Percentiles rank a stretch among this genome's conserved stretches.
Evolutionary conservation across 345 rosid genomes (phyloP).

Genomic region (Noccaea bulbosa): DNA sequence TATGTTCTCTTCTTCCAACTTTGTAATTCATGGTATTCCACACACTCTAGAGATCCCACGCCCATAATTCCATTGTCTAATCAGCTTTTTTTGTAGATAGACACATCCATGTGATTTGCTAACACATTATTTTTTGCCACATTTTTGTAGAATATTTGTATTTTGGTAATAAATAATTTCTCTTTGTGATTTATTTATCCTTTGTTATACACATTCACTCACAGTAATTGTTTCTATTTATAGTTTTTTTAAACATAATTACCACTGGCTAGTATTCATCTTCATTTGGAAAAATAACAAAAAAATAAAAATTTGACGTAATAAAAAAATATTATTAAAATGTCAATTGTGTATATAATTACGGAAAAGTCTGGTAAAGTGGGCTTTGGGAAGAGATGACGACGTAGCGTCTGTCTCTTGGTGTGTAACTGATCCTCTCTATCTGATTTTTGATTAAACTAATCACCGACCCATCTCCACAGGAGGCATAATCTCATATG

Average conservation of each 20-base stretch:
- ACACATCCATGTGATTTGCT: conserved; percentile 5
- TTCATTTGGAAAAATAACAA: background rate
- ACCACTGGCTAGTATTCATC: background rate
- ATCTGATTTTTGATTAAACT: conserved; percentile 27
- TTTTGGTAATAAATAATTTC: background rate
- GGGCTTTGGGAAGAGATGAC: conserved; percentile 21
- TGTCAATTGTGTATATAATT: too few species aligned
- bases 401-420: conserved; percentile 36
- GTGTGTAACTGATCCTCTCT: conserved; percentile 34
- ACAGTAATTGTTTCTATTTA: background rate
- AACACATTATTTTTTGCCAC: background rate
- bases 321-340: too few species aligned
- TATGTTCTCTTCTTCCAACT: conserved; percentile 51
- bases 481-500: too few species aligned
- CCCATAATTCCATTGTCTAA: conserved; percentile 29
- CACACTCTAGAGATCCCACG: conserved; percentile 46
- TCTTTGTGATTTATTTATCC: background rate
- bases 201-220: background rate
- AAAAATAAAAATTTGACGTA: too few species aligned
- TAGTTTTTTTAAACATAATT: background rate
- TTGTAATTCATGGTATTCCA: conserved; percentile 67
- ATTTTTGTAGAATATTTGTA: background rate
- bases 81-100: background rate
- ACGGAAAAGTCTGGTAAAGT: conserved; percentile 9
- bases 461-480: conserved; percentile 48